Evolutionary conservation across 2,329 filamentous ascomycete species (phyloP), one percentile per base, ranked within the genome.

Genomic region (Ophiostoma sp.): DNA sequence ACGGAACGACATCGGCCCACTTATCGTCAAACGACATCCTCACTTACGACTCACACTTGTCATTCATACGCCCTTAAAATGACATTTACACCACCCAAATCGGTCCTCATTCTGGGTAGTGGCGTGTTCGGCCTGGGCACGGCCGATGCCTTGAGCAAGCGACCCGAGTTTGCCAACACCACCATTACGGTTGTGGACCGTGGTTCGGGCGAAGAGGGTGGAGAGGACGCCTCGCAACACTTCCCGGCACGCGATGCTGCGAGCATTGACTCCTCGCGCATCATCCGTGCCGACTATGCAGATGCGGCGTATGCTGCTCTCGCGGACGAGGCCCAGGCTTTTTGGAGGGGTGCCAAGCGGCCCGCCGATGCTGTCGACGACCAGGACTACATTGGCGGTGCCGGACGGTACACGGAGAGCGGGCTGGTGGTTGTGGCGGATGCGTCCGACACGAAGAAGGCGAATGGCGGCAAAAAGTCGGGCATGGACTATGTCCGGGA

Each of bases 201-300:
- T 72, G 85, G 85, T 5, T 80, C 84, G 3, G 39, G 64, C 25
- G 48, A 6, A 31, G 52, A 19, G 19, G 69, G 8, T 11, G 59
- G 45, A 28, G 71, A 63, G 12, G 73, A 68, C 19, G 69, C 77
- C 36, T 64, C 74, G 1, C 76, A 75, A 33, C 86, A 91, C 50
- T 90, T 91, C 78, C 89, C 89, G 1, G 84, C 88, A 7, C 82
- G 84, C 59, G 89, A 92, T 78, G 85, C 86, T 73, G 86, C 89
- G 69, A 89, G 87, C 76, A 86, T 91, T 78, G 90, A 92, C 82
- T 85, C 85, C 3, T 91, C 89, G 17, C 87, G 90, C 76, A 90
- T 91, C 77, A 85, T 92, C 76, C 86, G 90, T 73, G 83, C 88
- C 69, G 95, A 98, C 85, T 98, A 98, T 79, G 91, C 93, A 5